phyloP scores from a whole-genome alignment of 2,329 filamentous ascomycete genomes.

The Pyrenophora tritici-repentis region DNA sequence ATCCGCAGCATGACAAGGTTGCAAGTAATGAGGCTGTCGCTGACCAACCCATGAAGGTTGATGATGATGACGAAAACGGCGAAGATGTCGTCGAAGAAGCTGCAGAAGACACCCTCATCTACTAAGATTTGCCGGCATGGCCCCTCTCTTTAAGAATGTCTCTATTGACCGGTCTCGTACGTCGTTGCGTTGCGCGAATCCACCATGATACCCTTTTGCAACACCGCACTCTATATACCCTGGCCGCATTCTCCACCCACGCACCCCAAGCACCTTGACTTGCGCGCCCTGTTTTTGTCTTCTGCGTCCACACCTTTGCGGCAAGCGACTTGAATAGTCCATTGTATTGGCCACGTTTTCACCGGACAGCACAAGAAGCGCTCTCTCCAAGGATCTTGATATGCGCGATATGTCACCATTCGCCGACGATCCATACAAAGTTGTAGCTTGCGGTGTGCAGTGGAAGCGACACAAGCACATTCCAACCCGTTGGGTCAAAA shows the following conservation, averaged over 20 bases:
- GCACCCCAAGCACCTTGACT: too few species aligned
- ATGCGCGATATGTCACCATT: background rate
- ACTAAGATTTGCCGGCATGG: slow-evolving; percentile 57
- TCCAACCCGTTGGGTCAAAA: background rate
- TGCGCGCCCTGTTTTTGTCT: too few species aligned
- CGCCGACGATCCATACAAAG: background rate
- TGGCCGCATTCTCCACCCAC: too few species aligned
- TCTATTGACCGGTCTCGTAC: slow-evolving; percentile 1
- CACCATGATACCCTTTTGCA: background rate
- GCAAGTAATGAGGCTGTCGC: slow-evolving; percentile 34
- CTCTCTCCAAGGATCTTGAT: too few species aligned
- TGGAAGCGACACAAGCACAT: background rate
- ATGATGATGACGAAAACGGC: slow-evolving; percentile 71
- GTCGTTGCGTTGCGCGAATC: background rate
- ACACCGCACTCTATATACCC: background rate
- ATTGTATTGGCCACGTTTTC: too few species aligned
- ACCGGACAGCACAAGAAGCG: too few species aligned
- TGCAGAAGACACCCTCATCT: slow-evolving; percentile 90
- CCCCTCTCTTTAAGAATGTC: background rate
- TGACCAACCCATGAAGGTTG: slow-evolving; percentile 50
- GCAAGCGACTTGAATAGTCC: too few species aligned
- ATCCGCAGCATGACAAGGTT: slow-evolving; percentile 24
- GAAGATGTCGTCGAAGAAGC: slow-evolving; percentile 77
- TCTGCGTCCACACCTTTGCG: too few species aligned
- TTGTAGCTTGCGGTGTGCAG: background rate